phyloP scores from a whole-genome alignment of 1,284 basidiomycete genomes.

The Lentinula novae-zelandiae region DNA sequence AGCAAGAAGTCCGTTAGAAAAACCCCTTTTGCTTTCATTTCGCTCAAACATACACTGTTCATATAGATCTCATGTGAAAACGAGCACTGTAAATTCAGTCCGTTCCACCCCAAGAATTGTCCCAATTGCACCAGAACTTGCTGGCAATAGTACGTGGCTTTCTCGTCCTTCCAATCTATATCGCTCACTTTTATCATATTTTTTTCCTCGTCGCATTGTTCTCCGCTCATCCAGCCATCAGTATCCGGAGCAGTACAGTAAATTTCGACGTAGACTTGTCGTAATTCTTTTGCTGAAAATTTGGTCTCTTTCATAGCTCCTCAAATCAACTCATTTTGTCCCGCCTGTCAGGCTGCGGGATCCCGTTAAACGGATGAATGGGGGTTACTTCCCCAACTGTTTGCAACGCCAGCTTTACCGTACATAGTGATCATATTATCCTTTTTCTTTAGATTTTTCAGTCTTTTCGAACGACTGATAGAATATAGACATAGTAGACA shows the following conservation, averaged over 20 bases:
- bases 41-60: conserved; percentile 11
- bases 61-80: conserved; percentile 38
- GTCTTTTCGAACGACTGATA: too few species aligned
- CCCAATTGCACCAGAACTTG: conserved; percentile 41
- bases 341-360: conserved; percentile 32
- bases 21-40: conserved; percentile 7
- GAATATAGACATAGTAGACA: too few species aligned
- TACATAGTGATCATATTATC: too few species aligned
- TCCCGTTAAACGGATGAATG: conserved; percentile 6
- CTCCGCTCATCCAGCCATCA: conserved; percentile 28
- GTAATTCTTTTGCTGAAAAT: neutral
- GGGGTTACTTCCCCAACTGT: too few species aligned
- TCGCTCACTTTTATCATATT: conserved; percentile 14
- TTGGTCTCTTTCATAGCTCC: conserved; percentile 26
- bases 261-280: conserved; percentile 12
- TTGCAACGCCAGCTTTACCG: too few species aligned
- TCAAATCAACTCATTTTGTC: conserved; percentile 35
- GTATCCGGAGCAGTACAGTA: conserved; percentile 44
- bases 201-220: conserved; percentile 1
- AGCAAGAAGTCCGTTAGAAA: conserved; percentile 21
- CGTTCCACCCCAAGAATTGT: conserved; percentile 40
- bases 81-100: conserved; percentile 43
- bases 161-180: conserved; percentile 1
- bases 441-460: too few species aligned
- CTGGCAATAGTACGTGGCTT: conserved; percentile 41